These are phyloP conservation scores for Cryptococcus sp. DNA, from an alignment of 1,284 basidiomycete species.

Conservation along the genomic window DNA sequence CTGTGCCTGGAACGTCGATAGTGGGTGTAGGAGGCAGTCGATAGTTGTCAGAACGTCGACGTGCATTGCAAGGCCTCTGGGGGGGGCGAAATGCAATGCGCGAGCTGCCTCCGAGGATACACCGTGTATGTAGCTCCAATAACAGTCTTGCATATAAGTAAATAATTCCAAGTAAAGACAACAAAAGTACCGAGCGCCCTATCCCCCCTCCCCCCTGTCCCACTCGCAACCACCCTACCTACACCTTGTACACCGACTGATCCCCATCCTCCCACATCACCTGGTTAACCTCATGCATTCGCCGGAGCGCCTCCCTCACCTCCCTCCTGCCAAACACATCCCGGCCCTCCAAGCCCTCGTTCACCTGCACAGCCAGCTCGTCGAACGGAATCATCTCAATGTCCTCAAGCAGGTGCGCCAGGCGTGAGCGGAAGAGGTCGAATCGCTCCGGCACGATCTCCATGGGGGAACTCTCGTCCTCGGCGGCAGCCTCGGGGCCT, in stretches of 20 bases:
- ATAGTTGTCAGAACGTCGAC: no score
- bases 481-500: not conserved
- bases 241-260: conserved; percentile 55
- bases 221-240: conserved; percentile 4
- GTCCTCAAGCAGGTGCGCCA: conserved; percentile 63
- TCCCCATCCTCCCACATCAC: conserved; percentile 77
- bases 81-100: no score
- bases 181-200: no score
- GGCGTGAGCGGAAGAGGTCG: conserved; percentile 69
- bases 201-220: no score
- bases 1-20: not conserved
- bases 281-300: conserved; percentile 79
- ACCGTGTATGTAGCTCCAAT: no score
- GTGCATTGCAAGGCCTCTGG: no score
- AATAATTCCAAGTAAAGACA: no score
- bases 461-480: conserved; percentile 47
- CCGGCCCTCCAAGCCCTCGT: conserved; percentile 67
- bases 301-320: conserved; percentile 67
- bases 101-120: no score
- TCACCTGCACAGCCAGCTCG: conserved; percentile 71
- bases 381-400: conserved; percentile 72
- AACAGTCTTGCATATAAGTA: no score
- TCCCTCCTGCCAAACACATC: conserved; percentile 75
- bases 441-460: conserved; percentile 54
- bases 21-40: no score